Evolutionary conservation across 805 yeast species (phyloP).

Genomic region (Cyberlindnera saturnus): DNA sequence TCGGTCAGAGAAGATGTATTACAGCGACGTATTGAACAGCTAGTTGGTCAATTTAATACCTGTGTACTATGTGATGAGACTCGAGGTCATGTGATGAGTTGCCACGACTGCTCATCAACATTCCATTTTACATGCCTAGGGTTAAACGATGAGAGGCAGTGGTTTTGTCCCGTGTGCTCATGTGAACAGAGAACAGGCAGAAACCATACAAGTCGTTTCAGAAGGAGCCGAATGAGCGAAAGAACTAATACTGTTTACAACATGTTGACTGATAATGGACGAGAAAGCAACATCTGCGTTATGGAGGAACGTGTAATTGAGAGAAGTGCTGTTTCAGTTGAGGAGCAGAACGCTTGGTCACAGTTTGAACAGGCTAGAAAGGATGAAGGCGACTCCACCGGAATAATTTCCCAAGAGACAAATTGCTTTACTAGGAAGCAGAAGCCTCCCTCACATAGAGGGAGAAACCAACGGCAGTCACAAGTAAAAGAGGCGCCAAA

Average conservation of each 20-base stretch:
- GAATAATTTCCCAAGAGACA: background rate
- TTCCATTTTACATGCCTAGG: conserved; percentile 40
- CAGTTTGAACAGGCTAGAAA: conserved; percentile 16
- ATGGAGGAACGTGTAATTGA: conserved; percentile 10
- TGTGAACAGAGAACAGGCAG: conserved; percentile 28
- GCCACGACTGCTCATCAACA: conserved; percentile 30
- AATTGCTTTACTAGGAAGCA: conserved; percentile 6
- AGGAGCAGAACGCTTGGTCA: conserved; percentile 21
- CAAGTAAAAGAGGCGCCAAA: background rate
- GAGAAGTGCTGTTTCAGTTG: conserved; percentile 10
- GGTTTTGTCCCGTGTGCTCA: conserved; percentile 52
- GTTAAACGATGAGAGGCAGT: conserved; percentile 19
- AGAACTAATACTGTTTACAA: conserved; percentile 23
- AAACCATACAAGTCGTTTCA: conserved; percentile 16
- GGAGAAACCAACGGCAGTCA: background rate
- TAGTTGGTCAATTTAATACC: conserved; percentile 17
- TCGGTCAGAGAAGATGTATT: conserved; percentile 4
- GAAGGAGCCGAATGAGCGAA: conserved; percentile 24
- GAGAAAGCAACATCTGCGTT: background rate
- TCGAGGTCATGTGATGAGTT: conserved; percentile 15
- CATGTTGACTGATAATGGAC: conserved; percentile 3
- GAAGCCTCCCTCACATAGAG: conserved; percentile 19
- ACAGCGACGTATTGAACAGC: conserved; percentile 11
- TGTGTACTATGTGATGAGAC: conserved; percentile 21
- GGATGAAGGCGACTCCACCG: background rate